phyloP scores from a whole-genome alignment of 1,284 basidiomycete species.

The Papiliotrema fonsecae region DNA sequence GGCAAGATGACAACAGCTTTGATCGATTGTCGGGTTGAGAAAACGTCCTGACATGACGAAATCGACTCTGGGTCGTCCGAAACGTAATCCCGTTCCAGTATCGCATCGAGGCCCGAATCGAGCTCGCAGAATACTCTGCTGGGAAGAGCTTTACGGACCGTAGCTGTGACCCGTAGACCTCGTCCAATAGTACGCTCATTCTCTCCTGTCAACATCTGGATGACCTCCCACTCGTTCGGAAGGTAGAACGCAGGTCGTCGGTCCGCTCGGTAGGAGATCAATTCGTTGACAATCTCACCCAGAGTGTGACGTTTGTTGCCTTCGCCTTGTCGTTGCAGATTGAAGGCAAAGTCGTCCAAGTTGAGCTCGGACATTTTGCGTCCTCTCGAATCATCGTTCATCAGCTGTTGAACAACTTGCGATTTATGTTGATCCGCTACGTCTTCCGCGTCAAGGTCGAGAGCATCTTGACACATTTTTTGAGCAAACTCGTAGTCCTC shows the following conservation, averaged over 20 bases:
- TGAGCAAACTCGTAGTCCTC: constrained; percentile 97
- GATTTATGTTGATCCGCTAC: constrained; percentile 85
- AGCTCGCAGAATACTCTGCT: constrained; percentile 50
- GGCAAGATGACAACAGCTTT: constrained; percentile 74
- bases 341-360: constrained; percentile 93
- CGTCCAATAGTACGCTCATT: constrained; percentile 70
- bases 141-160: constrained; percentile 46
- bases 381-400: constrained; percentile 73
- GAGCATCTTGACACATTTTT: constrained; percentile 97
- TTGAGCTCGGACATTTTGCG: constrained; percentile 86
- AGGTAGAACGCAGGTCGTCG: constrained; percentile 63
- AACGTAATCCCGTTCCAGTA: constrained; percentile 66
- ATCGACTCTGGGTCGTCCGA: constrained; percentile 48
- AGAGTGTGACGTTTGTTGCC: constrained; percentile 84
- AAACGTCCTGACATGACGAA: constrained; percentile 48
- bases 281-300: constrained; percentile 80
- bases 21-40: constrained; percentile 72
- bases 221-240: constrained; percentile 71
- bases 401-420: constrained; percentile 72
- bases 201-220: constrained; percentile 96
- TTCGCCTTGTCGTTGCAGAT: constrained; percentile 66
- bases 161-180: constrained; percentile 81
- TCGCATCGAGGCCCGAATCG: constrained; percentile 88
- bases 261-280: constrained; percentile 82
- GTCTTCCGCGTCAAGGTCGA: constrained; percentile 94